phyloP scores from a whole-genome alignment of 257 asterid genomes.

The Craterostigma plantagineum region DNA sequence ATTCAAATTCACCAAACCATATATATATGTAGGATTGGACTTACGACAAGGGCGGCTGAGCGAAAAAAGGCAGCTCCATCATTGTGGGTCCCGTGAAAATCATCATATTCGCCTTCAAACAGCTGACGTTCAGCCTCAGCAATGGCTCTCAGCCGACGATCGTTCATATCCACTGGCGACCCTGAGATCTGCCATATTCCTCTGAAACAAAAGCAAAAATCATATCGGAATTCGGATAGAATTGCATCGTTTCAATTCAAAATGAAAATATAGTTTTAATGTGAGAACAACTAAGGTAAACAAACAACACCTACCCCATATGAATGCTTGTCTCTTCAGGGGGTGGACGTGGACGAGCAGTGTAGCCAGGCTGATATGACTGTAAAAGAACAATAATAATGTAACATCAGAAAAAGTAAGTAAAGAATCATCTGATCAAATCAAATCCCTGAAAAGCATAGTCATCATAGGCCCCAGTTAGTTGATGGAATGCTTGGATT shows the following conservation, averaged over 20 bases:
- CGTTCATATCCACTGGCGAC: slow-evolving; percentile 63
- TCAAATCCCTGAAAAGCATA: no score
- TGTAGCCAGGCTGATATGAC: slow-evolving; percentile 85
- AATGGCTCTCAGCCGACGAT: slow-evolving; percentile 78
- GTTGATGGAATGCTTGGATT: no score
- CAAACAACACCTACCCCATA: slow-evolving; percentile 74
- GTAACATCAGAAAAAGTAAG: no score
- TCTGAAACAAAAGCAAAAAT: slow-evolving; percentile 20
- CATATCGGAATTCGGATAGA: slow-evolving; percentile 2
- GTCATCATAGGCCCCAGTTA: no score
- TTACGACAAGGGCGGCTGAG: slow-evolving; percentile 85
- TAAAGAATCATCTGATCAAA: no score
- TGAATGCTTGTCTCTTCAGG: slow-evolving; percentile 68
- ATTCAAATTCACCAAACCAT: not conserved
- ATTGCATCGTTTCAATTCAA: no score
- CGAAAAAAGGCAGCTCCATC: slow-evolving; percentile 90
- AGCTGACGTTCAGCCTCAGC: slow-evolving; percentile 95
- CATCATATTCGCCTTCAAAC: slow-evolving; percentile 81
- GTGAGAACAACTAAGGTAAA: not conserved
- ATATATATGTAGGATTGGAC: slow-evolving; percentile 18
- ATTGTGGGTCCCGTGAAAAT: slow-evolving; percentile 49
- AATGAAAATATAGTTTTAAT: not conserved
- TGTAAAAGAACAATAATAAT: slow-evolving; percentile 17
- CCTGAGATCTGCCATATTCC: slow-evolving; percentile 99
- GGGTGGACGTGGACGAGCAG: slow-evolving; percentile 64